Conservation (phyloP, 371 early-diverging fungal genomes). For the Mucor ambiguus region DNA sequence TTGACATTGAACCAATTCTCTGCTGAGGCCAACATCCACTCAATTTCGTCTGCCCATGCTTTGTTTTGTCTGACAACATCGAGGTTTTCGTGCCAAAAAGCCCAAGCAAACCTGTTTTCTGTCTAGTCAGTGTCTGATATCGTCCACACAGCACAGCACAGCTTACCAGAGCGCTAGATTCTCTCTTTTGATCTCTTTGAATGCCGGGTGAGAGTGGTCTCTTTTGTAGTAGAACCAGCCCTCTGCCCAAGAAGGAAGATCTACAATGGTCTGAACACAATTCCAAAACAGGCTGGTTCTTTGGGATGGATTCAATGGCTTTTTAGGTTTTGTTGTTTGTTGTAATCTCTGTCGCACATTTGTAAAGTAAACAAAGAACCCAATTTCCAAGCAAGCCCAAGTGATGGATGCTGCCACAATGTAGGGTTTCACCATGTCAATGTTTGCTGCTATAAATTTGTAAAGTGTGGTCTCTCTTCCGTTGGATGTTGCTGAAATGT, state of each 20-base stretch:
- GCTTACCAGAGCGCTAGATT: slow-evolving; percentile 56
- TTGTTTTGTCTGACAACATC: slow-evolving; percentile 38
- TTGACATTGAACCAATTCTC: slow-evolving; percentile 44
- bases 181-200: slow-evolving; percentile 48
- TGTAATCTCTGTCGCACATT: slow-evolving; percentile 35
- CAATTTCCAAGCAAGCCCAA: slow-evolving; percentile 44
- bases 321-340: slow-evolving; percentile 14
- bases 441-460: not conserved
- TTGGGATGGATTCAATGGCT: slow-evolving; percentile 25
- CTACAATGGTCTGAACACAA: slow-evolving; percentile 40
- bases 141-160: not conserved
- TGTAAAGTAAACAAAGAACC: slow-evolving; percentile 50
- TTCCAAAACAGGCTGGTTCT: slow-evolving; percentile 46
- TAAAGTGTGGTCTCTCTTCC: not conserved
- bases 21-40: slow-evolving; percentile 46
- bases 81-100: slow-evolving; percentile 53
- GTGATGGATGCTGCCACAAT: not conserved
- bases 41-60: slow-evolving; percentile 45
- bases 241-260: slow-evolving; percentile 45
- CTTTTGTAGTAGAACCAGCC: slow-evolving; percentile 57
- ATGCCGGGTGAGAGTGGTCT: slow-evolving; percentile 34
- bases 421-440: not conserved
- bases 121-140: not conserved
- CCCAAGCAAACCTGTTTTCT: slow-evolving; percentile 55
- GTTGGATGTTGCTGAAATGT: not conserved